Percentiles rank a stretch among this genome's conserved stretches.
Conservation (phyloP, 371 early-diverging fungal genomes). For the Amoeboaphelidium protococcarum region DNA sequence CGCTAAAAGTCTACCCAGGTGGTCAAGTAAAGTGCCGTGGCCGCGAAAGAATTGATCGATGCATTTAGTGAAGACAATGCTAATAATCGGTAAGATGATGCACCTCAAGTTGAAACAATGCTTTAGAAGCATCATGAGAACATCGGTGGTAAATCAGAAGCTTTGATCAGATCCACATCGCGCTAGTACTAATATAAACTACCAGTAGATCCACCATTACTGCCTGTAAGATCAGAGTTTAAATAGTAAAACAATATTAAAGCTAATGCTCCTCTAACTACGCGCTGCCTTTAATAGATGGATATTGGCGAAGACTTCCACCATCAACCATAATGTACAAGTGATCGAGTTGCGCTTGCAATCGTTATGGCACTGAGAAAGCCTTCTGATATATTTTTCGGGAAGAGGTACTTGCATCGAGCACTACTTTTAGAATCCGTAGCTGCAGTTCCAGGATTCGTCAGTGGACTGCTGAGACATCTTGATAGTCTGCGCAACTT, state of each 20-base stretch:
- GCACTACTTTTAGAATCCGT: conserved; percentile 12
- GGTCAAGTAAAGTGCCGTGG: too few species aligned
- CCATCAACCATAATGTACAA: neutral
- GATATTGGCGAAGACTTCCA: neutral
- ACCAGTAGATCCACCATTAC: neutral
- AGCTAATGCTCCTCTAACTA: neutral
- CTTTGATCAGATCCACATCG: neutral
- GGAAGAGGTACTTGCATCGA: conserved; percentile 8
- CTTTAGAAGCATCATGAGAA: too few species aligned
- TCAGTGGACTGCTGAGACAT: conserved; percentile 10
- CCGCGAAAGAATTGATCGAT: too few species aligned
- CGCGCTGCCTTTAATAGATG: neutral
- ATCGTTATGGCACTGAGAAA: neutral
- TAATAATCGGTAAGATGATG: too few species aligned
- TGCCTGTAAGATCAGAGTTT: neutral
- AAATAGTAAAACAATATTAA: neutral
- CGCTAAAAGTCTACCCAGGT: too few species aligned
- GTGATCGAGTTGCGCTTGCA: neutral
- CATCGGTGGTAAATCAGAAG: neutral
- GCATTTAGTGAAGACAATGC: too few species aligned
- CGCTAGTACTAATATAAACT: too few species aligned
- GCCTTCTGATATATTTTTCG: conserved; percentile 8
- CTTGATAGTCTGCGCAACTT: conserved; percentile 6
- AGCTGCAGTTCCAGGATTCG: conserved; percentile 12
- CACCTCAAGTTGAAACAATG: too few species aligned